A percentile compares a stretch with the other conserved stretches of the same genome.
Evolutionary conservation across 2,329 filamentous ascomycete genomes (phyloP).

Genomic region (Cylindrodendrum hubeiense): DNA sequence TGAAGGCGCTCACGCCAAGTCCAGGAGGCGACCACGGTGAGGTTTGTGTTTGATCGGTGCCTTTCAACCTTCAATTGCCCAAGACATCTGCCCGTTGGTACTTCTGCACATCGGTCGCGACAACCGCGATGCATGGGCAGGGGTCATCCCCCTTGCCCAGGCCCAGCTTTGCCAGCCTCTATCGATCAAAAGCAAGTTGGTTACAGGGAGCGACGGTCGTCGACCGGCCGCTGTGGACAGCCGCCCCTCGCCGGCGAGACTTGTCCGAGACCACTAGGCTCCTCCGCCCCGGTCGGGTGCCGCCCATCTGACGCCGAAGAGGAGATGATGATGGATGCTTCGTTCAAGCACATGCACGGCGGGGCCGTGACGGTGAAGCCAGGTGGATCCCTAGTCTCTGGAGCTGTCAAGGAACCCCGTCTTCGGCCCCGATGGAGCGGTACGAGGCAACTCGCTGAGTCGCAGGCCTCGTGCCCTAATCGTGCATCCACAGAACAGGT

Average conservation of each 20-base stretch:
- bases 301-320: conserved; percentile 31
- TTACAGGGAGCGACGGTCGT: conserved; percentile 35
- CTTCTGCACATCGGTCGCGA: conserved; percentile 4
- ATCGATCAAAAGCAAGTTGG: conserved; percentile 40
- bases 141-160: conserved; percentile 34
- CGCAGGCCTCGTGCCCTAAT: conserved; percentile 47
- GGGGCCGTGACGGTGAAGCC: conserved; percentile 44
- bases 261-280: conserved; percentile 33
- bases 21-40: neutral
- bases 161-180: conserved; percentile 31
- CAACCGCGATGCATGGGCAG: conserved; percentile 28
- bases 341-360: conserved; percentile 38
- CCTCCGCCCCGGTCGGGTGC: conserved; percentile 33
- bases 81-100: neutral
- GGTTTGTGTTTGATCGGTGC: neutral
- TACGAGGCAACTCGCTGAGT: conserved; percentile 37
- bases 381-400: conserved; percentile 42
- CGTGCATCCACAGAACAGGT: conserved; percentile 40
- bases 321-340: conserved; percentile 41
- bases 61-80: neutral
- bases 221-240: conserved; percentile 26
- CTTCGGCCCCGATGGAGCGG: conserved; percentile 42
- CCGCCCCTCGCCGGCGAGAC: conserved; percentile 31
- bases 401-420: conserved; percentile 35
- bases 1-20: neutral